Conservation (phyloP, 2,329 filamentous ascomycete species). For the Trichoderma hamatum region DNA sequence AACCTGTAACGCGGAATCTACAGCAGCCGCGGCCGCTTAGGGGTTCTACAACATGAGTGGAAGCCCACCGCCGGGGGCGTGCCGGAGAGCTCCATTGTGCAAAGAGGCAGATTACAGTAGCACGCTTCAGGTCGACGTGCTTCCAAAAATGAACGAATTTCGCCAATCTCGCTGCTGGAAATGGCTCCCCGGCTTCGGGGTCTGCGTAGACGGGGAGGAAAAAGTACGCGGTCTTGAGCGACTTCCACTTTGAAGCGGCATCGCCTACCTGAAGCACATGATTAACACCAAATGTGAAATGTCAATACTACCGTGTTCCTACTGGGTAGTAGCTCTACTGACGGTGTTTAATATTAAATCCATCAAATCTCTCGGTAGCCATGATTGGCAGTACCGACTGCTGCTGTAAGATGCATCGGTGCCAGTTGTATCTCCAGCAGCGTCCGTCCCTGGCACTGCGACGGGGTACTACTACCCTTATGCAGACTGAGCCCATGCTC, state of each 20-base stretch:
- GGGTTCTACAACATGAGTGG: neutral
- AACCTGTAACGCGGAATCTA: constrained; percentile 9
- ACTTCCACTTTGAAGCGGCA: neutral
- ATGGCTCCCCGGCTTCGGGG: neutral
- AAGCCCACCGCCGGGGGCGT: neutral
- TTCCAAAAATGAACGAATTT: constrained; percentile 15
- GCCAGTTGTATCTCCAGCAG: neutral
- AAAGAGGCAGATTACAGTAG: too few relatives aligned
- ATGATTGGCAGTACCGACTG: neutral
- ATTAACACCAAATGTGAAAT: too few relatives aligned
- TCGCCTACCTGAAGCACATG: neutral
- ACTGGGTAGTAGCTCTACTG: too few relatives aligned
- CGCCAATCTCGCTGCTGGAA: constrained; percentile 12
- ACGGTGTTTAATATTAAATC: neutral
- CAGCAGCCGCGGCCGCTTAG: constrained; percentile 8
- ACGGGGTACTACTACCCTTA: neutral
- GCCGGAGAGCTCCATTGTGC: neutral
- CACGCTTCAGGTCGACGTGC: constrained; percentile 7
- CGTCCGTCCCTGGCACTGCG: neutral
- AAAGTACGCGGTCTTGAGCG: neutral
- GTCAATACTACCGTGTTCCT: neutral
- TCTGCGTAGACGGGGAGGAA: neutral
- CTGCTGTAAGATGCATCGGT: neutral
- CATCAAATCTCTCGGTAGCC: neutral
- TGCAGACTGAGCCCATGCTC: neutral